Base-by-base conservation (phyloP, 306 rosid genomes). In the Dryas octopetala region DNA sequence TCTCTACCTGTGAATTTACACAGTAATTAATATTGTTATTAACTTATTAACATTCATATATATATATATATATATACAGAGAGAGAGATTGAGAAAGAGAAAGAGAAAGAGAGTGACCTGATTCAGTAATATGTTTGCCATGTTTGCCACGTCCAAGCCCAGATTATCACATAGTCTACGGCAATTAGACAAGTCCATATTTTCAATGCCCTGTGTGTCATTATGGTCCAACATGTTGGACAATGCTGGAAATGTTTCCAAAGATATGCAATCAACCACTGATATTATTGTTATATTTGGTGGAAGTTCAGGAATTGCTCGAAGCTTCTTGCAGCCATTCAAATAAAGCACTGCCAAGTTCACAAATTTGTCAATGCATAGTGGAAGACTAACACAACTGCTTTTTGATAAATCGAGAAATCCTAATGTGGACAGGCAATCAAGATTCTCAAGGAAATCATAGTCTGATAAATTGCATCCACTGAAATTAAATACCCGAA, bases 401-500 rank as follows among this genome's bases (percentile, higher is more conserved):
- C 23, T 49, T 5, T 14, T 6, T 6, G 1, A 1, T 28, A 60
- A 15, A 26, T 0, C 0, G 4, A 59, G 10, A 1, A 0, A 0
- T 8, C 0, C 0, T 7, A 17, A 17, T n/a, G 17, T 7, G 7
- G 13, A 17, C 15, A 7, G 7, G 16, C 43, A 26, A 9, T 5
- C 41, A 32, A 59, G 11, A 10, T 23, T 11, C 19, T 9, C 64
- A 6, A 26, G 16, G 64, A 43, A 26, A 26, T 59, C 64, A 10
- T 26, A 23, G 64, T 59, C 5, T 13, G 64, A 23, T 28, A 59
- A 26, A 1, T 4, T 26, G 16, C 41, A 26, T 4, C 19, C 7
- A 1, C 0, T 1, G 26, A 59, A 23, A 9, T 0, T 0, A 0
- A 57, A 7, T 0, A 0, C 0, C 6, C 0, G 0, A 16, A 64